Base-by-base conservation (phyloP, 495 filamentous ascomycete species). In the Xylaria longipes region DNA sequence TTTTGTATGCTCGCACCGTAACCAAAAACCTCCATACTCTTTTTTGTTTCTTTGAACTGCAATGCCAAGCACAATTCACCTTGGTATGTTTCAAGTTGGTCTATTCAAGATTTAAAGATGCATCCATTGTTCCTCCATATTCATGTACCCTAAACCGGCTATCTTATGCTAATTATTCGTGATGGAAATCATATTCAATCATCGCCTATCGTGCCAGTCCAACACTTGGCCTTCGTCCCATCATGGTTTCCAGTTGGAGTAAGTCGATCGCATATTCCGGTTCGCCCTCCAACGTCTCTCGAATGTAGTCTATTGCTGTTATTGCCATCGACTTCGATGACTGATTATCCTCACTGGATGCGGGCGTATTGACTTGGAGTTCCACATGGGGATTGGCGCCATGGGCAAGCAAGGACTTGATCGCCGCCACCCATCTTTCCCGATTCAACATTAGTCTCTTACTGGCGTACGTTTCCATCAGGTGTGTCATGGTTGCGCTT, bases 231-330 rank as follows among this genome's bases (percentile, higher is more conserved):
- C 77, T 66, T 31, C 77, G 65, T 17, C 76, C 76, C 71, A 76
- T 75, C 17, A 79, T 65, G 0, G 70, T 73, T 56, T 80, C 78
- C 57, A 80, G 70, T 64, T 80, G 73, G 25, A 77, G 50, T 5
- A 80, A 56, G 50, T 80, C 78, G 37, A 80, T 52, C 22, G 74
- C 78, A 37, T 80, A 80, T 27, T 80, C 78, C 33, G 76, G 78
- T 45, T 78, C 78, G 3, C 78, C 76, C 46, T 77, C 74, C 22
- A 80, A 60, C 3, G 76, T 80, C 33, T 80, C 76, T 2, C 76
- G 76, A 37, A 80, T 76, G 17, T 77, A 50, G 39, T 80, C 78
- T 0, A 80, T 71, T 1, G 78, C 78, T 12, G 73, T 70, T 39
- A 76, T 39, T 3, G 73, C 74, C 15, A 70, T 63, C 27, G 76